These are phyloP conservation scores for Lasiodiplodia sp. DNA, from an alignment of 2,329 filamentous ascomycete genomes.

Conservation along the genomic window DNA sequence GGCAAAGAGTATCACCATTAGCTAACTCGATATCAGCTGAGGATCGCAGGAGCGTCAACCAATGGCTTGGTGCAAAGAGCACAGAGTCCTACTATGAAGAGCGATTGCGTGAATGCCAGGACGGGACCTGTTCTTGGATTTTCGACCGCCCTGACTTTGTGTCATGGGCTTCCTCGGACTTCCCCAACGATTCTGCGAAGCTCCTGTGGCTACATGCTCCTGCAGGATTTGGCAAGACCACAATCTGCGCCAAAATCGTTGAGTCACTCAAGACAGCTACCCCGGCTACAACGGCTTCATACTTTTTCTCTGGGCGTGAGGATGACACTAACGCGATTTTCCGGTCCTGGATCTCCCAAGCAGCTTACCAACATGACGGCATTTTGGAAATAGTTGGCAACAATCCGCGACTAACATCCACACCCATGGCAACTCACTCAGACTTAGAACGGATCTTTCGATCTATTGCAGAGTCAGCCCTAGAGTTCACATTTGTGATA, in stretches of 20 bases:
- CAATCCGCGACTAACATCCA: neutral
- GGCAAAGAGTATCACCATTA: no score
- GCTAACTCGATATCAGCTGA: neutral
- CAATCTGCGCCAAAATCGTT: neutral
- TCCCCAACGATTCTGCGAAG: neutral
- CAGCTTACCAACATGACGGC: neutral
- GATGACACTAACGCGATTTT: neutral
- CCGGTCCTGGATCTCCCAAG: neutral
- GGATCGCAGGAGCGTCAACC: neutral
- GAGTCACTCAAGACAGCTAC: neutral
- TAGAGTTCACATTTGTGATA: neutral
- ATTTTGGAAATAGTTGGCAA: neutral
- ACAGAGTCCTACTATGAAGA: slow-evolving; percentile 2
- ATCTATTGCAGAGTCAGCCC: neutral
- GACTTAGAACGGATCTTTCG: neutral
- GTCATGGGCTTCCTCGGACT: neutral
- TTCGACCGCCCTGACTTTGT: neutral
- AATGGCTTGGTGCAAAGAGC: neutral
- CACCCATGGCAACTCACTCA: neutral
- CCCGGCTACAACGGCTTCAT: neutral
- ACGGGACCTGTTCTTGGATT: neutral
- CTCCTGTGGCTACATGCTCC: neutral
- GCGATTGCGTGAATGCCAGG: neutral
- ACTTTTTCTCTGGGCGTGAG: neutral
- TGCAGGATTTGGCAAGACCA: neutral